phyloP scores from a whole-genome alignment of 805 yeast species.

The Hanseniaspora valbyensis region DNA sequence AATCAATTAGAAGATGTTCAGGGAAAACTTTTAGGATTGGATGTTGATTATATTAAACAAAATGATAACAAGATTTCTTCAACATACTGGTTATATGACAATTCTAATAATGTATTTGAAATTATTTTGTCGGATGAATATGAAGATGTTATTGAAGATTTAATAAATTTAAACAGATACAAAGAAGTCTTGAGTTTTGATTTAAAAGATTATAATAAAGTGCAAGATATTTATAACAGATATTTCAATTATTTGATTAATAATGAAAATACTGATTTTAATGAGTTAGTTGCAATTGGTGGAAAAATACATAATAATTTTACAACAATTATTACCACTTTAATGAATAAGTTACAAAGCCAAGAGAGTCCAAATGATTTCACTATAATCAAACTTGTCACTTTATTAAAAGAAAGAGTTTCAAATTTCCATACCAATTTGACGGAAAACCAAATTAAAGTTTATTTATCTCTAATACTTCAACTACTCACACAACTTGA shows the following conservation, averaged over 20 bases:
- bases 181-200: conserved; percentile 51
- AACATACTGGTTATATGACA: conserved; percentile 68
- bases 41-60: conserved; percentile 37
- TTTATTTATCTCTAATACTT: conserved; percentile 31
- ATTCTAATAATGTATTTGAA: conserved; percentile 49
- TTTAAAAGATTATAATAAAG: conserved; percentile 29
- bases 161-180: conserved; percentile 42
- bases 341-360: conserved; percentile 35
- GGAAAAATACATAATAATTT: conserved; percentile 33
- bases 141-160: conserved; percentile 59
- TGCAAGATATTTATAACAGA: conserved; percentile 40
- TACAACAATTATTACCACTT: conserved; percentile 47
- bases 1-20: conserved; percentile 24
- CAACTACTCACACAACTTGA: conserved; percentile 24
- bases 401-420: conserved; percentile 17
- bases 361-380: conserved; percentile 41
- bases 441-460: conserved; percentile 25
- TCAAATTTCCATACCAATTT: conserved; percentile 14
- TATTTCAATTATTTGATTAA: conserved; percentile 44
- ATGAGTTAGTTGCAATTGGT: conserved; percentile 43
- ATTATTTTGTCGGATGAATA: conserved; percentile 59
- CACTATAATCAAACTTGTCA: conserved; percentile 34
- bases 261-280: conserved; percentile 22
- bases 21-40: conserved; percentile 36
- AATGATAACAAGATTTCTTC: conserved; percentile 15